Conservation (phyloP, 164 flowering plant genomes). For the Aristolochia californica region DNA sequence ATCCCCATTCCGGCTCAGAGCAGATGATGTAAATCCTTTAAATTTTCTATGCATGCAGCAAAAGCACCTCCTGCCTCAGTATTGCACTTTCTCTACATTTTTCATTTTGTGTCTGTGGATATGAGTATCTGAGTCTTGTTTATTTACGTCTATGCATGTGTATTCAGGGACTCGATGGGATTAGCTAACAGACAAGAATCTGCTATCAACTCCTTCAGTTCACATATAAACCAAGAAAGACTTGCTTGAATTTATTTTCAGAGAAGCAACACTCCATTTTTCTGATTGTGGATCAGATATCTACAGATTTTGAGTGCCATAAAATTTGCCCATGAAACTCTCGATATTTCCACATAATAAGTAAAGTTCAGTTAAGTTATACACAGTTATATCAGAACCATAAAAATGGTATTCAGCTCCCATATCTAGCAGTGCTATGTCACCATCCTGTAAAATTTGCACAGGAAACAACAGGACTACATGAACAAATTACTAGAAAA, state of each 20-base stretch:
- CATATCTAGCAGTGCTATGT: conserved; percentile 93
- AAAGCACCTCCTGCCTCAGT: too few relatives aligned
- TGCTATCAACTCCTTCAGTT: too few relatives aligned
- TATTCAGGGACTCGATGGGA: too few relatives aligned
- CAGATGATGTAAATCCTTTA: too few relatives aligned
- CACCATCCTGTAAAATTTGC: conserved; percentile 78
- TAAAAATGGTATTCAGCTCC: conserved; percentile 93
- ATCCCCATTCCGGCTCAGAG: too few relatives aligned
- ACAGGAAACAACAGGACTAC: background rate
- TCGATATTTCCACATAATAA: background rate
- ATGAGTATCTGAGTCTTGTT: too few relatives aligned
- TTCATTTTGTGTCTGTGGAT: too few relatives aligned
- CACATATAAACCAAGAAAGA: background rate
- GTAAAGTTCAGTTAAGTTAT: background rate
- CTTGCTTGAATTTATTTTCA: background rate
- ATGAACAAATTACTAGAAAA: too few relatives aligned
- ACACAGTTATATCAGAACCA: conserved; percentile 86
- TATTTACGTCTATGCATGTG: too few relatives aligned
- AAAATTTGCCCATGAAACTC: background rate
- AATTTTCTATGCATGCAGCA: too few relatives aligned
- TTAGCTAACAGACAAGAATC: too few relatives aligned
- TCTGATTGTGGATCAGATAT: background rate
- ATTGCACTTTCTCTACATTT: too few relatives aligned
- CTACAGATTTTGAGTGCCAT: background rate
- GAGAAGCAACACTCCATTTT: background rate